Evolutionary conservation across 225 moss, liverwort and hornwort genomes (phyloP).

Genomic region (Takakia lepidozioides): DNA sequence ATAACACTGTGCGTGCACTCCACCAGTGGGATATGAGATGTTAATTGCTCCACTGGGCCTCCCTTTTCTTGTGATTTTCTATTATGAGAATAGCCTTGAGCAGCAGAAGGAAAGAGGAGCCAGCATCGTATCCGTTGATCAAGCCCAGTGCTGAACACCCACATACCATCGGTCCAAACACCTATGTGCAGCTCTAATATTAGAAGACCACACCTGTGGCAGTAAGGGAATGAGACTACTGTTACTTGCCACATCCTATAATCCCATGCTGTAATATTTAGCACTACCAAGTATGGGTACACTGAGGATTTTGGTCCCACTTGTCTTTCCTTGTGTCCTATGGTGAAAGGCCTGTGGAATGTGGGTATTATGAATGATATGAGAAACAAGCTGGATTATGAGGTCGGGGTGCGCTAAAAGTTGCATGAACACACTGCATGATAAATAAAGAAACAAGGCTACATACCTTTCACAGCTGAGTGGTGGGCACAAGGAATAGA

Average conservation of each 20-base stretch:
- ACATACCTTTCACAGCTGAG: slow-evolving; percentile 55
- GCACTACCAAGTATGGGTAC: too few species aligned
- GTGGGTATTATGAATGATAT: neutral
- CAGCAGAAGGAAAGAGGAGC: slow-evolving; percentile 22
- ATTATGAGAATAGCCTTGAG: slow-evolving; percentile 7
- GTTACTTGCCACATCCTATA: too few species aligned
- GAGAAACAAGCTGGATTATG: slow-evolving; percentile 9
- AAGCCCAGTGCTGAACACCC: slow-evolving; percentile 90
- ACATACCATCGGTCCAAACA: slow-evolving; percentile 85
- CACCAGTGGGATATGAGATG: slow-evolving; percentile 13
- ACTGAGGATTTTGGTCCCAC: too few species aligned
- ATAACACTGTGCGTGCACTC: slow-evolving; percentile 67
- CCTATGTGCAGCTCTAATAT: slow-evolving; percentile 53
- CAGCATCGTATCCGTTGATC: slow-evolving; percentile 89
- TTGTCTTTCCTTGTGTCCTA: too few species aligned
- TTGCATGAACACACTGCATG: too few species aligned
- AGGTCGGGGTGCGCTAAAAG: too few species aligned
- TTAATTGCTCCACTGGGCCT: neutral
- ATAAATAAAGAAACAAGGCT: too few species aligned
- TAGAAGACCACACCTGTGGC: too few species aligned
- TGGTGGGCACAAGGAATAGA: slow-evolving; percentile 34
- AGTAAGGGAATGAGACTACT: too few species aligned
- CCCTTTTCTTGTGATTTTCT: slow-evolving; percentile 4
- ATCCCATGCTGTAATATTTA: too few species aligned
- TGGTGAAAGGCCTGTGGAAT: slow-evolving; percentile 11